A percentile compares a stretch with the other conserved stretches of the same genome.
These are phyloP conservation scores for Aspergillus nomiae DNA, from an alignment of 2,329 filamentous ascomycete species.

Conservation along the genomic window DNA sequence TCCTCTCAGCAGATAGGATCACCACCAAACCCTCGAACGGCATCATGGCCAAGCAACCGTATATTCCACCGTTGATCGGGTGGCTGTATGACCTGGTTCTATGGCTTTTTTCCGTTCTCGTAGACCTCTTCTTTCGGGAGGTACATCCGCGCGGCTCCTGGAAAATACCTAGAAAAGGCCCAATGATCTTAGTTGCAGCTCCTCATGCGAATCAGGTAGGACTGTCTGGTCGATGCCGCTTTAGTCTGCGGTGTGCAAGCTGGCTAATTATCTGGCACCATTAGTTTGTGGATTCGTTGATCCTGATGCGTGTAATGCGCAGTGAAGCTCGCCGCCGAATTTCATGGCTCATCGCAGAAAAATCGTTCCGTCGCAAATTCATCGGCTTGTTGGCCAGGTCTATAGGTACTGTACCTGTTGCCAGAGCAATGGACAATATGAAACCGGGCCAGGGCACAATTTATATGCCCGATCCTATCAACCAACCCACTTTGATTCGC, in stretches of 20 bases:
- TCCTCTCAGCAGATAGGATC: not conserved
- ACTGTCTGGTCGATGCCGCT: not conserved
- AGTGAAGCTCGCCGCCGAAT: constrained; percentile 85
- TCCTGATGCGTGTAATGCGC: constrained; percentile 87
- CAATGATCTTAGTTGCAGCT: constrained; percentile 92
- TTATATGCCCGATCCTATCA: constrained; percentile 84
- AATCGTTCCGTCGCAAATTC: constrained; percentile 86
- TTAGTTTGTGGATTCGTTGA: constrained; percentile 91
- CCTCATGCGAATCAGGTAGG: constrained; percentile 92
- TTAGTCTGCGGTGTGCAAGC: not conserved
- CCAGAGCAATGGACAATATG: constrained; percentile 84
- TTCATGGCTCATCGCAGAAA: constrained; percentile 90
- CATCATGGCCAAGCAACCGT: constrained; percentile 39
- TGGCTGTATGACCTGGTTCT: constrained; percentile 54
- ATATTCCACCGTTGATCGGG: constrained; percentile 48
- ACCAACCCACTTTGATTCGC: constrained; percentile 78
- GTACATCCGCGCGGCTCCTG: constrained; percentile 93
- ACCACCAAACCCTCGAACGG: not conserved
- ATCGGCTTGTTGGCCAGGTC: constrained; percentile 84
- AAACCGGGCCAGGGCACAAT: constrained; percentile 77
- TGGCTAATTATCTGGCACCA: constrained; percentile 4
- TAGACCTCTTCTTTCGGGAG: constrained; percentile 97
- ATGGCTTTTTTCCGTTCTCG: constrained; percentile 64
- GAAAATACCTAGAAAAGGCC: constrained; percentile 86
- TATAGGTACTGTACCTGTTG: constrained; percentile 89